Conservation (phyloP, 345 rosid species). For the Erysimum cheiranthoides region DNA sequence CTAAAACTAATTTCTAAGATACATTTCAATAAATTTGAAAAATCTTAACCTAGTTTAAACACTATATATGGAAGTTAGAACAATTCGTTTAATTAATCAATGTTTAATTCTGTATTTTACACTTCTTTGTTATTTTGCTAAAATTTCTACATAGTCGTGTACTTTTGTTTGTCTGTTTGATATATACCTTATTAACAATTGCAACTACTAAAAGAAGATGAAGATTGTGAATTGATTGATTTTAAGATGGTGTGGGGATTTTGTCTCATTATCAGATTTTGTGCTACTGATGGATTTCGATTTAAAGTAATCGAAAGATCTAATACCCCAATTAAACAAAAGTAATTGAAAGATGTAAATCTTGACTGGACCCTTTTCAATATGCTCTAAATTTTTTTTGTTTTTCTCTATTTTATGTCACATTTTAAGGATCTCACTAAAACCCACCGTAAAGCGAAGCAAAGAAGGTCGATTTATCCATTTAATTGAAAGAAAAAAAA, state of each 20-base stretch:
- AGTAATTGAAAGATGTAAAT: conserved; percentile 13
- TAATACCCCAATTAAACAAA: conserved; percentile 4
- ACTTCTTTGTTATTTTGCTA: not conserved
- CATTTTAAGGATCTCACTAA: conserved; percentile 20
- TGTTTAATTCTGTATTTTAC: not conserved
- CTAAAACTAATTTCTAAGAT: not conserved
- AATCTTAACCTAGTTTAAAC: not conserved
- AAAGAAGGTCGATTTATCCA: conserved; percentile 14
- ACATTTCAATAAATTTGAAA: not conserved
- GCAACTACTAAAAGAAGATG: conserved; percentile 23
- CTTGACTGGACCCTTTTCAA: conserved; percentile 29
- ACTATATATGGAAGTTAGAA: not conserved
- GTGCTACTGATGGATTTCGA: conserved; percentile 28
- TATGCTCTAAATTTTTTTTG: not conserved
- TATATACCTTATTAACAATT: not conserved
- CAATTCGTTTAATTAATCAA: not conserved
- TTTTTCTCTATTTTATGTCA: conserved; percentile 15
- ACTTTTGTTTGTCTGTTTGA: not conserved
- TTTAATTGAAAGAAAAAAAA: not conserved
- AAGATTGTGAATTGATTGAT: conserved; percentile 1
- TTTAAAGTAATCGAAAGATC: conserved; percentile 34
- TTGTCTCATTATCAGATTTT: conserved; percentile 34
- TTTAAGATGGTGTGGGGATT: conserved; percentile 19
- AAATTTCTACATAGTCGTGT: not conserved
- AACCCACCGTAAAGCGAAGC: not conserved